These are phyloP conservation scores for Penicillium egyptiacum DNA, from an alignment of 495 filamentous ascomycete genomes.

Conservation along the genomic window DNA sequence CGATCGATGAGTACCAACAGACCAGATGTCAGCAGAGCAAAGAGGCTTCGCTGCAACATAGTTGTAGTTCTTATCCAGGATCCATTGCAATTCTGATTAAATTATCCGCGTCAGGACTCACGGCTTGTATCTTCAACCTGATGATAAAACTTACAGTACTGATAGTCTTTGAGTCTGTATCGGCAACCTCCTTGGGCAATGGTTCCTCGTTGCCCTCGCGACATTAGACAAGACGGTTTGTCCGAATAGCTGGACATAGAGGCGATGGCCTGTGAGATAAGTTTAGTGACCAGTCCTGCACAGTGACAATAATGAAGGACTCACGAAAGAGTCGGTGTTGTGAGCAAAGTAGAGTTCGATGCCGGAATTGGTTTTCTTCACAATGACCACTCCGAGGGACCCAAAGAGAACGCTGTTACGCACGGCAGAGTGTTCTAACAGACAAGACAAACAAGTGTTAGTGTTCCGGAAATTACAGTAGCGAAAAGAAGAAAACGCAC, in stretches of 20 bases:
- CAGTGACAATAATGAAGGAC: conserved; percentile 14
- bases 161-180: not conserved
- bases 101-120: not conserved
- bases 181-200: conserved; percentile 45
- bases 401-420: conserved; percentile 65
- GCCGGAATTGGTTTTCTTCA: conserved; percentile 72
- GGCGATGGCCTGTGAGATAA: conserved; percentile 60
- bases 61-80: not conserved
- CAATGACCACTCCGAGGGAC: conserved; percentile 79
- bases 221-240: conserved; percentile 80
- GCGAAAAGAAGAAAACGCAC: conserved; percentile 32
- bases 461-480: not conserved
- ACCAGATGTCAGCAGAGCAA: not conserved
- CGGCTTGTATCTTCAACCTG: not conserved
- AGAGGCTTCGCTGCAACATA: not conserved
- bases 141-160: not conserved
- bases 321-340: conserved; percentile 86
- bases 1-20: not conserved
- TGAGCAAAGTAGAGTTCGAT: conserved; percentile 83
- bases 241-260: conserved; percentile 79
- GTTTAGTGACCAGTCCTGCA: conserved; percentile 12
- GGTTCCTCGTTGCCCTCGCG: conserved; percentile 51
- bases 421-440: conserved; percentile 69
- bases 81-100: not conserved
- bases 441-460: conserved; percentile 17